A percentile compares a stretch with the other conserved stretches of the same genome.
phyloP scores from a whole-genome alignment of 345 rosid genomes.

The Citrus sp. region DNA sequence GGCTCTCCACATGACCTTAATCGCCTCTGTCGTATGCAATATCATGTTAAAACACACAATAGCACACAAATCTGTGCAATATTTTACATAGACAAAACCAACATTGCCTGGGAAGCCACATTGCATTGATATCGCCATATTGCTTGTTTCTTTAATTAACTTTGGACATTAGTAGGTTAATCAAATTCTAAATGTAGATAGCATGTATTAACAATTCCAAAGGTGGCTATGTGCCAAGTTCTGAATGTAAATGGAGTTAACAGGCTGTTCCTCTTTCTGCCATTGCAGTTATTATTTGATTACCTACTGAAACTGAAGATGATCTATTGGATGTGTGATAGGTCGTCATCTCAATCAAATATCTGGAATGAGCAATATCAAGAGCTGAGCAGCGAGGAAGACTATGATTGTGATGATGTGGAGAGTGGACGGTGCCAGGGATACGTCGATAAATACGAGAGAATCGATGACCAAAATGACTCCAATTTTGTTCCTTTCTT shows the following conservation, averaged over 20 bases:
- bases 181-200: too few species aligned
- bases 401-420: conserved; percentile 11
- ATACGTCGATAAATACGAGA: conserved; percentile 4
- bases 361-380: conserved; percentile 11
- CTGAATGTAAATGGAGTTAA: not conserved
- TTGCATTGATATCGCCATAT: not conserved
- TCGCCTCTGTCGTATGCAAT: conserved; percentile 1
- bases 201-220: not conserved
- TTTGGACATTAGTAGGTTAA: not conserved
- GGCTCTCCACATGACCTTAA: conserved; percentile 10
- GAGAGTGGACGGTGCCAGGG: conserved; percentile 23
- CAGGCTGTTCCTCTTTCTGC: not conserved
- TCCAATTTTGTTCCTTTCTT: conserved; percentile 19
- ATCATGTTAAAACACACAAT: not conserved
- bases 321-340: conserved; percentile 16
- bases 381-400: conserved; percentile 18
- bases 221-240: not conserved
- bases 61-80: not conserved
- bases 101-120: not conserved
- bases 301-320: not conserved
- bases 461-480: not conserved
- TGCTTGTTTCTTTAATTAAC: not conserved
- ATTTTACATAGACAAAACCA: not conserved
- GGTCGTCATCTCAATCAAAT: conserved; percentile 23
- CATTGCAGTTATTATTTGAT: not conserved